Conservation (phyloP, 1,284 basidiomycete species). For the Ceratobasidium sp. region DNA sequence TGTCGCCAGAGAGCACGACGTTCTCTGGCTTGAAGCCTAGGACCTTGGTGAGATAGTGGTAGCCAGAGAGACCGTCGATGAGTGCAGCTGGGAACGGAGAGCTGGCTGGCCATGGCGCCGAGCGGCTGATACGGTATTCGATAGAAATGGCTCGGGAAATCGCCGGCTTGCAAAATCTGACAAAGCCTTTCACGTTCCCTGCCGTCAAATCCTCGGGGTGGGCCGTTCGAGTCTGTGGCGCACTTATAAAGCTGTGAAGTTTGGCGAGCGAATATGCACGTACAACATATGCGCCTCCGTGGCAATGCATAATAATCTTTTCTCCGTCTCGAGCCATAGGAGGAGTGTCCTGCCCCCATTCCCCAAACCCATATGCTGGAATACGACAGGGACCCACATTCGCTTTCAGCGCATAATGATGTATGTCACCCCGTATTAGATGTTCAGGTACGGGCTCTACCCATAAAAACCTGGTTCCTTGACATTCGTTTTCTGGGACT, state of each 20-base stretch:
- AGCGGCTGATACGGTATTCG: constrained; percentile 60
- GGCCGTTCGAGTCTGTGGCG: constrained; percentile 21
- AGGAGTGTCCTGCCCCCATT: constrained; percentile 11
- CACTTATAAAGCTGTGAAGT: not conserved
- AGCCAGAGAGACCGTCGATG: constrained; percentile 67
- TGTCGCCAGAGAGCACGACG: constrained; percentile 71
- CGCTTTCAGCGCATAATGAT: constrained; percentile 54
- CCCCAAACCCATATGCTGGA: constrained; percentile 61
- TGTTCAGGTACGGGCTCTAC: constrained; percentile 55
- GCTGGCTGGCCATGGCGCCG: constrained; percentile 46
- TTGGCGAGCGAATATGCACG: not conserved
- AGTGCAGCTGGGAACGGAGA: constrained; percentile 68
- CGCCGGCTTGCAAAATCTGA: constrained; percentile 13
- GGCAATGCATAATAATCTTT: constrained; percentile 40
- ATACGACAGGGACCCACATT: constrained; percentile 55
- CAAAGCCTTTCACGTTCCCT: constrained; percentile 12
- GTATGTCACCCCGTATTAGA: constrained; percentile 59
- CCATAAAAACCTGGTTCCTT: constrained; percentile 60
- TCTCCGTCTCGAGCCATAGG: constrained; percentile 27
- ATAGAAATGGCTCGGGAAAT: constrained; percentile 52
- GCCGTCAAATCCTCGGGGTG: constrained; percentile 37
- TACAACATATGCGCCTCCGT: constrained; percentile 38
- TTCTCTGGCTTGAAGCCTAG: constrained; percentile 60
- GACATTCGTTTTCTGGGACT: constrained; percentile 47
- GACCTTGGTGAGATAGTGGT: constrained; percentile 62